Percentiles rank a stretch among this genome's conserved stretches.
phyloP scores from a whole-genome alignment of 306 rosid species.

The Herpetospermum pedunculosum region DNA sequence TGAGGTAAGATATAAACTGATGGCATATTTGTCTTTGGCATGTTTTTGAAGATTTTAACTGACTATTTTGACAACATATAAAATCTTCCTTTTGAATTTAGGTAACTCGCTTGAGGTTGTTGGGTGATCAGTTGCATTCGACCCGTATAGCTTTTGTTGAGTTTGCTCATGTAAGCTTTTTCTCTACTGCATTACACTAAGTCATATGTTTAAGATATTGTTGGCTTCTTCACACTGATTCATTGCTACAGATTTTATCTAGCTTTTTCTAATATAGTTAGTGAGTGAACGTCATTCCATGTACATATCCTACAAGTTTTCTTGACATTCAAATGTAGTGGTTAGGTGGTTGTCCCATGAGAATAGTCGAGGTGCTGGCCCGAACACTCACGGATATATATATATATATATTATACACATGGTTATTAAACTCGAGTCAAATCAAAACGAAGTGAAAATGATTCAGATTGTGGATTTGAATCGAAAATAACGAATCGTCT shows the following conservation, averaged over 20 bases:
- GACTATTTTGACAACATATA: neutral
- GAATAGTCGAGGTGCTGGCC: too few species aligned
- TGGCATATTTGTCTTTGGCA: neutral
- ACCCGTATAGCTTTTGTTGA: constrained; percentile 99
- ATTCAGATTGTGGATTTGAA: too few species aligned
- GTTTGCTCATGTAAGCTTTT: constrained; percentile 49
- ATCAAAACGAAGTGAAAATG: too few species aligned
- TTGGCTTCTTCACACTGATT: neutral
- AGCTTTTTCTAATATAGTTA: neutral
- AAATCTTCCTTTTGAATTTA: constrained; percentile 14
- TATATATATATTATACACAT: too few species aligned
- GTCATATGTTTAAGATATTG: neutral
- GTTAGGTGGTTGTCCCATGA: too few species aligned
- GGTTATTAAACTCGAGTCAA: too few species aligned
- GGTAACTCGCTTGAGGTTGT: constrained; percentile 95
- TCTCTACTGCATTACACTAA: neutral
- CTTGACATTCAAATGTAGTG: too few species aligned
- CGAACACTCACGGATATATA: too few species aligned
- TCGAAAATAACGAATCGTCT: too few species aligned
- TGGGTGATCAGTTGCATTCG: constrained; percentile 93
- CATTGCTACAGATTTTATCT: neutral
- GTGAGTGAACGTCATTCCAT: too few species aligned
- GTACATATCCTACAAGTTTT: too few species aligned
- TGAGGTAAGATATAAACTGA: constrained; percentile 39
- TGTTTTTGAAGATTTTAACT: neutral